A percentile compares a stretch with the other conserved stretches of the same genome.
These are phyloP conservation scores for Dichomitus squalens DNA, from an alignment of 1,284 basidiomycete genomes.

Conservation along the genomic window DNA sequence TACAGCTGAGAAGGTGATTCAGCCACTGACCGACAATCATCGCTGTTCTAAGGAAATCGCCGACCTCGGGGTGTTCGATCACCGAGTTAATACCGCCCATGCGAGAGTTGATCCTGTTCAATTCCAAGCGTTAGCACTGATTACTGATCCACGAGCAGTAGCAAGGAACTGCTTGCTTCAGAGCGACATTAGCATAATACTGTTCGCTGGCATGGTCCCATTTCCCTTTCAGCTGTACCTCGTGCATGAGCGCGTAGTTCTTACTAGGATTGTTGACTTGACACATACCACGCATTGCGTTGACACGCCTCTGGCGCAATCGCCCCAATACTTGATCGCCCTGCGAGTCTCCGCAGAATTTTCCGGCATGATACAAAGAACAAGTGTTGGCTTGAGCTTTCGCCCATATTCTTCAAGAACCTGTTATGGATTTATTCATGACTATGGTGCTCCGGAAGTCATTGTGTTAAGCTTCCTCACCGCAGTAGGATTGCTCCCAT, in stretches of 20 bases:
- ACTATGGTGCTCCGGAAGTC: not conserved
- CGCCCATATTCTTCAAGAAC: constrained; percentile 30
- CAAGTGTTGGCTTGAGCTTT: constrained; percentile 18
- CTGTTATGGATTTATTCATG: not conserved
- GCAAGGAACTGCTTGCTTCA: constrained; percentile 41
- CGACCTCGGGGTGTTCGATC: constrained; percentile 23
- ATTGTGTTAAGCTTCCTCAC: not conserved
- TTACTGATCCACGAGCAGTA: no score
- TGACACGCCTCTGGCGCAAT: constrained; percentile 31
- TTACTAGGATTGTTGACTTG: no score
- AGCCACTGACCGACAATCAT: constrained; percentile 47
- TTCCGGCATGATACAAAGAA: constrained; percentile 31
- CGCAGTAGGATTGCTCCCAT: not conserved
- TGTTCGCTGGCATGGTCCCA: constrained; percentile 39
- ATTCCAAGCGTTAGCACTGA: not conserved
- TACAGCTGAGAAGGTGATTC: not conserved
- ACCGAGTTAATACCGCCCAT: constrained; percentile 45
- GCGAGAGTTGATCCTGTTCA: constrained; percentile 47
- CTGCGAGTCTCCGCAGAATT: constrained; percentile 24
- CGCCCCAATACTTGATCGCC: constrained; percentile 48
- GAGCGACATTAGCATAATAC: constrained; percentile 51
- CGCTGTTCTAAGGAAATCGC: constrained; percentile 26
- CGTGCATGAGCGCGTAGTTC: not conserved
- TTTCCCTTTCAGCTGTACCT: constrained; percentile 13
- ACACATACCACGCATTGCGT: constrained; percentile 37